phyloP scores from a whole-genome alignment of 352 stramenopile species.

The Globisporangium alternatum region DNA sequence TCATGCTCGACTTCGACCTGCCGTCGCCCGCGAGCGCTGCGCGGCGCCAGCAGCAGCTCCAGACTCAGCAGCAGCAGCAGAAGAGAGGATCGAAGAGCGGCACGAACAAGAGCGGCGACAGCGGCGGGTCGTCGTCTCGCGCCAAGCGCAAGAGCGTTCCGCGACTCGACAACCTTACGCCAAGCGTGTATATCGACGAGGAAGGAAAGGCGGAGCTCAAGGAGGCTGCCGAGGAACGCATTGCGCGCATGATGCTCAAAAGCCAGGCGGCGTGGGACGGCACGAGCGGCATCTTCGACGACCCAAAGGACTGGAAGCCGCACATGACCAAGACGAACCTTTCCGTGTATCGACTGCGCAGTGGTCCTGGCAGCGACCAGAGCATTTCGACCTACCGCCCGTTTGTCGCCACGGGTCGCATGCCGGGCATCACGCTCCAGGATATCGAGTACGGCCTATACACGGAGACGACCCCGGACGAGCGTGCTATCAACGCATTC shows the following conservation, averaged over 20 bases:
- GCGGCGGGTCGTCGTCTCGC: not conserved
- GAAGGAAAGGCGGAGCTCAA: slow-evolving; percentile 2
- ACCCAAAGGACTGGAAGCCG: slow-evolving; percentile 63
- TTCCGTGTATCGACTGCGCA: slow-evolving; percentile 36
- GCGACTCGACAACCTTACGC: slow-evolving; percentile 13
- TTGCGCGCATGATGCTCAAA: slow-evolving; percentile 34
- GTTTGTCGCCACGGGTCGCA: slow-evolving; percentile 58
- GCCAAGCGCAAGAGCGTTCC: slow-evolving; percentile 9
- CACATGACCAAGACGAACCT: slow-evolving; percentile 51
- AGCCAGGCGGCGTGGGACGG: slow-evolving; percentile 52
- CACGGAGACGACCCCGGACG: slow-evolving; percentile 63
- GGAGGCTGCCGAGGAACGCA: slow-evolving; percentile 31
- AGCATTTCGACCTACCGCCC: slow-evolving; percentile 21
- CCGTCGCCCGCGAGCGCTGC: not conserved
- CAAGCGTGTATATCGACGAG: slow-evolving; percentile 4
- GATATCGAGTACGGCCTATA: slow-evolving; percentile 73
- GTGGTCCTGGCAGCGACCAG: slow-evolving; percentile 4
- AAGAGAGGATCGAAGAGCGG: not conserved
- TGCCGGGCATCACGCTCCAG: slow-evolving; percentile 51
- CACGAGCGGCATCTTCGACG: slow-evolving; percentile 58
- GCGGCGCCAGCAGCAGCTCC: not conserved
- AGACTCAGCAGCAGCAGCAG: not conserved
- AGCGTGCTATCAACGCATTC: slow-evolving; percentile 56
- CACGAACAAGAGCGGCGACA: no score
- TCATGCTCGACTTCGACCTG: slow-evolving; percentile 15